Conservation (phyloP, 2,329 filamentous ascomycete species). For the Chalaropsis ovoidea region DNA sequence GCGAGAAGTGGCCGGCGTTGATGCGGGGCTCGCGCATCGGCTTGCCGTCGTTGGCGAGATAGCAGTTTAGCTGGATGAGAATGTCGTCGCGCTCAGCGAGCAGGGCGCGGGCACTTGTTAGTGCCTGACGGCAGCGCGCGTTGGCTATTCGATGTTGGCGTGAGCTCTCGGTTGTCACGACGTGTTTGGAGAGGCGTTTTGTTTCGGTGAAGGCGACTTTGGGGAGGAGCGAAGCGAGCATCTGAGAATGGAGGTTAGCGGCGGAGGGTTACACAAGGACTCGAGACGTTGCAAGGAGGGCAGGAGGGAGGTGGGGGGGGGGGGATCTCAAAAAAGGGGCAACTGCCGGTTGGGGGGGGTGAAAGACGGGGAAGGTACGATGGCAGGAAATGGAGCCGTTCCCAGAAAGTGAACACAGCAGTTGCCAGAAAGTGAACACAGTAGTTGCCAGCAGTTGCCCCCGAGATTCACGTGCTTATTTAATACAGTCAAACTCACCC, state of each 20-base stretch:
- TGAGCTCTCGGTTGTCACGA: conserved; percentile 30
- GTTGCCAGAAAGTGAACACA: neutral
- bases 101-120: conserved; percentile 27
- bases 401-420: neutral
- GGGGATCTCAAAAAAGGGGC: neutral
- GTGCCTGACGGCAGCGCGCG: conserved; percentile 25
- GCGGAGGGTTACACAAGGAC: conserved; percentile 17
- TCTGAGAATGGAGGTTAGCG: conserved; percentile 27
- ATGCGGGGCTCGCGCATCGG: neutral
- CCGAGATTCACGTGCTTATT: neutral
- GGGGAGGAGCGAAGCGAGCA: conserved; percentile 33
- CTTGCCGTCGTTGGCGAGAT: conserved; percentile 25
- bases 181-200: conserved; percentile 35
- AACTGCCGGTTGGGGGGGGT: neutral
- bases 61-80: conserved; percentile 30
- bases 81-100: conserved; percentile 30
- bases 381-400: neutral
- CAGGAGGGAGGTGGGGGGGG: neutral
- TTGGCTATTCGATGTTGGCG: conserved; percentile 30
- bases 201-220: conserved; percentile 32
- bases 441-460: neutral
- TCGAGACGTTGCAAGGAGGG: neutral
- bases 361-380: neutral
- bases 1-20: neutral
- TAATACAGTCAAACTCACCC: conserved; percentile 29